A percentile compares a stretch with the other conserved stretches of the same genome.
phyloP scores from a whole-genome alignment of 768 basidiomycete genomes.

The Sporobolomyces phaffii region DNA sequence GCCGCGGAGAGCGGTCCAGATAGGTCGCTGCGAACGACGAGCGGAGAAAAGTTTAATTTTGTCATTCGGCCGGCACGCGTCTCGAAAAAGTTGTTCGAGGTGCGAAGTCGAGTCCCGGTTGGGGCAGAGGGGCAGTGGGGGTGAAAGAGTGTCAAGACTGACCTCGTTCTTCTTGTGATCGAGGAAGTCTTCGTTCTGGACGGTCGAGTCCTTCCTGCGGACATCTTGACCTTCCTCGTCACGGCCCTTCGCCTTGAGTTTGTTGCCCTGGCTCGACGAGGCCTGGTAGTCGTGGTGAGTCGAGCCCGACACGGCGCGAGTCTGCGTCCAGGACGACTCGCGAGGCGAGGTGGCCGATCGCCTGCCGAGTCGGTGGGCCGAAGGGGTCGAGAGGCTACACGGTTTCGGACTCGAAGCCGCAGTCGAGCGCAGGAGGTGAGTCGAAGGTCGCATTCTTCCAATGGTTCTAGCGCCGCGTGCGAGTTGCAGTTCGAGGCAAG shows the following conservation, averaged over 20 bases:
- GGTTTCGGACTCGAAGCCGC: background rate
- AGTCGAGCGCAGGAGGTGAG: background rate
- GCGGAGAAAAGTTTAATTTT: background rate
- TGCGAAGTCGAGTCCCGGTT: too few relatives aligned
- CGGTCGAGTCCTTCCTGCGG: constrained; percentile 1
- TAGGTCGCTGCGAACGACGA: constrained; percentile 13
- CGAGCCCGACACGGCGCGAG: background rate
- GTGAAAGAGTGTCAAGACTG: background rate
- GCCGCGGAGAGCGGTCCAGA: constrained; percentile 32
- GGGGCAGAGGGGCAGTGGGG: background rate
- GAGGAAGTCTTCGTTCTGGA: constrained; percentile 23
- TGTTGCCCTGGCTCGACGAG: background rate
- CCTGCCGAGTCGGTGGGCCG: too few relatives aligned
- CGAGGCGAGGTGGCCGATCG: too few relatives aligned
- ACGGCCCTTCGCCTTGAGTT: constrained; percentile 10
- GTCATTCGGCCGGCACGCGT: background rate
- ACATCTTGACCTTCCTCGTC: constrained; percentile 8
- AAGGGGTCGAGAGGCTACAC: background rate
- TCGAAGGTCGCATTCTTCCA: background rate
- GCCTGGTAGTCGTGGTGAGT: constrained; percentile 1
- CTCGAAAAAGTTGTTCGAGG: background rate
- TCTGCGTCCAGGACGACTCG: background rate
- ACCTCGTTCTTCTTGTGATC: constrained; percentile 30
- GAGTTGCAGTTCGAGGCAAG: too few relatives aligned
- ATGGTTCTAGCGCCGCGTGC: too few relatives aligned